Conservation (phyloP, 2,329 filamentous ascomycete genomes). For the Pyricularia sp. region DNA sequence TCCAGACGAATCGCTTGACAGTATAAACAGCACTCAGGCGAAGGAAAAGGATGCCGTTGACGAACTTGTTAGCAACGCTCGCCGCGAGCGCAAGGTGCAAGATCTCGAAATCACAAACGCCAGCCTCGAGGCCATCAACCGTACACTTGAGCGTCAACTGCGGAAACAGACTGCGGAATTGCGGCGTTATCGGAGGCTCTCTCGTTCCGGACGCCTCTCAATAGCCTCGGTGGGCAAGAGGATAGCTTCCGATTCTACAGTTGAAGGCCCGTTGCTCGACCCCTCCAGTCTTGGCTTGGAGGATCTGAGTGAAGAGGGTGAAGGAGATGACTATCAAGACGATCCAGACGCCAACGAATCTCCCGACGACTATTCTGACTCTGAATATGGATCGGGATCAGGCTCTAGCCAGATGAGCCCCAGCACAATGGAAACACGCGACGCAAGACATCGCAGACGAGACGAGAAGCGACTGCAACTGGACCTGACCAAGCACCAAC, state of each 20-base stretch:
- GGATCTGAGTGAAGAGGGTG: conserved; percentile 38
- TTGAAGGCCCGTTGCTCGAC: conserved; percentile 28
- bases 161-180: conserved; percentile 86
- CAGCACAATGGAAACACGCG: conserved; percentile 27
- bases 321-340: background rate
- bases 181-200: conserved; percentile 76
- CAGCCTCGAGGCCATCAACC: conserved; percentile 88
- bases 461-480: conserved; percentile 79
- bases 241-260: conserved; percentile 31
- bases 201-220: conserved; percentile 68
- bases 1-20: conserved; percentile 19
- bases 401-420: conserved; percentile 26
- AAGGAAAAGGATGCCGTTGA: conserved; percentile 49
- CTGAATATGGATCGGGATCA: conserved; percentile 26
- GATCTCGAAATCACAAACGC: conserved; percentile 96
- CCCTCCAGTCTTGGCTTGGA: conserved; percentile 36
- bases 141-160: conserved; percentile 82
- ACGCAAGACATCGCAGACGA: conserved; percentile 50
- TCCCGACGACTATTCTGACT: conserved; percentile 38
- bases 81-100: conserved; percentile 87
- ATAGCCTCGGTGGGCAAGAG: conserved; percentile 36
- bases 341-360: conserved; percentile 24
- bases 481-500: conserved; percentile 81
- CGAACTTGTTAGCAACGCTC: conserved; percentile 77
- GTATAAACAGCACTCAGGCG: conserved; percentile 43